Base-by-base conservation (phyloP, 2,329 filamentous ascomycete species). In the Cladosporium sp. region DNA sequence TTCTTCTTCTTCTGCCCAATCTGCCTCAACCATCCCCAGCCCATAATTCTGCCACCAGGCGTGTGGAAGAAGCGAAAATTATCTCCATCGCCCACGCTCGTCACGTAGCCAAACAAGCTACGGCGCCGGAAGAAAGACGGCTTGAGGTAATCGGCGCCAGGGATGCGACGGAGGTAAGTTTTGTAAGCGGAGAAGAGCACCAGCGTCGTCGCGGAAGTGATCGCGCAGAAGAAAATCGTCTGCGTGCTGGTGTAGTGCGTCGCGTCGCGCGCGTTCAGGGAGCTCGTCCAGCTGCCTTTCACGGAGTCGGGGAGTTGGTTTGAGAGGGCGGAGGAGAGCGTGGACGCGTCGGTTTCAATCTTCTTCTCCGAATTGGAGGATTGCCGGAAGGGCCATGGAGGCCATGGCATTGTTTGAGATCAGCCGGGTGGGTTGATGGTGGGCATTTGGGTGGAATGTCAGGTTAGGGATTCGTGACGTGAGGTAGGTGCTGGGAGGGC, bases 41-140 rank as follows among this genome's bases (percentile, higher is more conserved):
- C 93, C 9, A 86, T 79, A 45, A 91, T 69, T 58, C 84, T 79
- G 9, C 93, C 93, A n/a, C 92, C 92, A 0, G 93, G 93, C 0
- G 90, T 97, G 68, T 99, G 93, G 67, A 86, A 99, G 42, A 99
- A 69, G 60, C 93, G 86, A 68, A 99, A 96, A 66, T 92, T 92
- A 70, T 99, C 93, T 3, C 90, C 95, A 76, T 99, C 93, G 37
- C 95, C 93, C 19, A 99, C 93, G 60, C 88, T 90, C 11, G 92
- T 96, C 37, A 97, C 93, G 55, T 80, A 80, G 12, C 93, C 93
- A 60, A 92, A 86, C 37, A 99, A 65, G 59, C 82, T 91, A 60
- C 88, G 80, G 54, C 76, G 83, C 40, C 88, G 82, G 65, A 92
- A 92, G 64, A 85, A 86, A 9, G 76, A 74, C 2, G 89, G 86